These are phyloP conservation scores for Pholiota adiposa DNA, from an alignment of 1,284 basidiomycete species.

Conservation along the genomic window DNA sequence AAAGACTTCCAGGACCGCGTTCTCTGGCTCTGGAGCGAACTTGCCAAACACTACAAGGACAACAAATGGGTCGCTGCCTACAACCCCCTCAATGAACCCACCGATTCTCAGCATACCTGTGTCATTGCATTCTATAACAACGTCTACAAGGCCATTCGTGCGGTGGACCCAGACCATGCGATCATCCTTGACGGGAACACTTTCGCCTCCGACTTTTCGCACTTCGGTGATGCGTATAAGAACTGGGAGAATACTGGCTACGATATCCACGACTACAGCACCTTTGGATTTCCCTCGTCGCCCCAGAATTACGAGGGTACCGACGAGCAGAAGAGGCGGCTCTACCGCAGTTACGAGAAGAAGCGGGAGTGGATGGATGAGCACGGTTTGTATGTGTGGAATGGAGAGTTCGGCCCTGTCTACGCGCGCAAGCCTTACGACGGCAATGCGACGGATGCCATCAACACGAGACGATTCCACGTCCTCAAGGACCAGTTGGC, in stretches of 20 bases:
- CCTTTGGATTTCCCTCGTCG: slow-evolving; percentile 71
- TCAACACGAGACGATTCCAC: slow-evolving; percentile 67
- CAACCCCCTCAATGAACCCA: slow-evolving; percentile 80
- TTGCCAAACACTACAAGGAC: slow-evolving; percentile 68
- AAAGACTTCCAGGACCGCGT: slow-evolving; percentile 78
- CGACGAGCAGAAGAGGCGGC: slow-evolving; percentile 54
- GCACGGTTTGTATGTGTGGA: slow-evolving; percentile 72
- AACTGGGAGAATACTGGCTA: slow-evolving; percentile 72
- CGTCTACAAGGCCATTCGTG: slow-evolving; percentile 64
- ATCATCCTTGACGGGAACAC: slow-evolving; percentile 77
- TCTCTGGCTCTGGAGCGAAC: slow-evolving; percentile 70
- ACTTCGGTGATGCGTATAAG: slow-evolving; percentile 62
- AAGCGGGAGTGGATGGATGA: slow-evolving; percentile 77
- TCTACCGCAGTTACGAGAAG: slow-evolving; percentile 64
- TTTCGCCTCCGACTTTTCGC: slow-evolving; percentile 75
- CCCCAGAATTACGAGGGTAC: slow-evolving; percentile 58
- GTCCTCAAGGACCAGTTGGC: slow-evolving; percentile 75
- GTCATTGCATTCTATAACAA: slow-evolving; percentile 68
- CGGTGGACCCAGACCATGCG: slow-evolving; percentile 67
- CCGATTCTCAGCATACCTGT: slow-evolving; percentile 56
- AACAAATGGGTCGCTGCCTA: slow-evolving; percentile 77
- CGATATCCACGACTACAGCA: slow-evolving; percentile 75
- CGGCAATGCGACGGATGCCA: slow-evolving; percentile 57
- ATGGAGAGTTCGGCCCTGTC: slow-evolving; percentile 75
- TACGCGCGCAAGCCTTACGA: slow-evolving; percentile 65